phyloP scores from a whole-genome alignment of 371 early-diverging fungal species.

The Mucor piriformis region DNA sequence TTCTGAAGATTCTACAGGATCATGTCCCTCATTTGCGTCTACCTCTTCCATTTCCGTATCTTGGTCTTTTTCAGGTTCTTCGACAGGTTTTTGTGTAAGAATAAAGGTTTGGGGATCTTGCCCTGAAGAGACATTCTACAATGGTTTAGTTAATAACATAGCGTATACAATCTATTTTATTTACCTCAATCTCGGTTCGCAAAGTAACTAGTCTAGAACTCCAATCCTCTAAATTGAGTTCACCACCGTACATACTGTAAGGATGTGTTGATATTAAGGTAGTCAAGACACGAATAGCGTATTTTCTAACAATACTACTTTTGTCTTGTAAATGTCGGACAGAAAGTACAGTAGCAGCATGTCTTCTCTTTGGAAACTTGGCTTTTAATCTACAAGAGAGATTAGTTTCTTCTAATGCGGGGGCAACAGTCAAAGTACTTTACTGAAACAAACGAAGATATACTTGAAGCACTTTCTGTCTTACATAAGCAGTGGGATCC shows the following conservation, averaged over 20 bases:
- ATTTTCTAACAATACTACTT: conserved; percentile 84
- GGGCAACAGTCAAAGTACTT: too few relatives aligned
- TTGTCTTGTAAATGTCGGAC: conserved; percentile 89
- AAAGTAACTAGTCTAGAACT: conserved; percentile 63
- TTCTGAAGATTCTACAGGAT: too few relatives aligned
- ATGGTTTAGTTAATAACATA: too few relatives aligned
- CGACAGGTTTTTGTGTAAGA: background rate
- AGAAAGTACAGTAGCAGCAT: conserved; percentile 67
- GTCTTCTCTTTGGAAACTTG: conserved; percentile 86
- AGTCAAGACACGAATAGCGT: conserved; percentile 83
- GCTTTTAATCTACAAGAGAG: conserved; percentile 49
- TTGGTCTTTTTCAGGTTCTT: background rate
- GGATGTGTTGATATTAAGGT: conserved; percentile 86
- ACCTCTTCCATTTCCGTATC: conserved; percentile 24
- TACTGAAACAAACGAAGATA: conserved; percentile 82
- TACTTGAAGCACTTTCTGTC: conserved; percentile 88
- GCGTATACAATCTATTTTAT: too few relatives aligned
- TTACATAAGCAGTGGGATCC: conserved; percentile 80
- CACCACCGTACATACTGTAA: conserved; percentile 86
- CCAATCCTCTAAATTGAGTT: conserved; percentile 70
- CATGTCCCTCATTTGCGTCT: conserved; percentile 18
- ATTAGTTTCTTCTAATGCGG: too few relatives aligned
- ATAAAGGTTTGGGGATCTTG: conserved; percentile 12
- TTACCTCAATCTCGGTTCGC: conserved; percentile 65
- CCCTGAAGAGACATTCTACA: conserved; percentile 16